Percentiles rank a stretch among this genome's conserved stretches.
These are phyloP conservation scores for Meira miltonrushii DNA, from an alignment of 1,284 basidiomycete species.

Conservation along the genomic window DNA sequence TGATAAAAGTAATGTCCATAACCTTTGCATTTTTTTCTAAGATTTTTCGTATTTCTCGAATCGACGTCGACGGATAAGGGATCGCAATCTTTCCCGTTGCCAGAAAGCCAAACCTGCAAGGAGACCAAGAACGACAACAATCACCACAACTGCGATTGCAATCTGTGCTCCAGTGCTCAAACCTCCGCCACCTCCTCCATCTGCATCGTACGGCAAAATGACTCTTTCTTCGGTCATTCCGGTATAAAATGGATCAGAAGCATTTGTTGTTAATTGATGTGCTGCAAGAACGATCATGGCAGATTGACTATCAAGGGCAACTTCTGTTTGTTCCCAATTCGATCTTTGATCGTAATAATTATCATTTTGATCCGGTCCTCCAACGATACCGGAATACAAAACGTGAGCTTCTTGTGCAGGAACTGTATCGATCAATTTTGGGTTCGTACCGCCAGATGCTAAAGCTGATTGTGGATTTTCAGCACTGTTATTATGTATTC, in stretches of 20 bases:
- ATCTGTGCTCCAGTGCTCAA: slow-evolving; percentile 64
- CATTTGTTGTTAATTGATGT: slow-evolving; percentile 64
- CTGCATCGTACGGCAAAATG: slow-evolving; percentile 61
- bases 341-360: slow-evolving; percentile 75
- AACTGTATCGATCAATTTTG: slow-evolving; percentile 65
- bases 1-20: too few relatives aligned
- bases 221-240: slow-evolving; percentile 61
- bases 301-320: slow-evolving; percentile 67
- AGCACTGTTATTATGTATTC: slow-evolving; percentile 80
- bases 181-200: slow-evolving; percentile 63
- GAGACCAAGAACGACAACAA: slow-evolving; percentile 54
- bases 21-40: too few relatives aligned
- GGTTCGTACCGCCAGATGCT: slow-evolving; percentile 69
- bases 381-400: slow-evolving; percentile 79
- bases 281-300: slow-evolving; percentile 76
- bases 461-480: slow-evolving; percentile 80
- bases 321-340: slow-evolving; percentile 75
- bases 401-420: slow-evolving; percentile 69
- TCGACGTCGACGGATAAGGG: not conserved
- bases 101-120: slow-evolving; percentile 42
- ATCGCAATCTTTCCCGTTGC: slow-evolving; percentile 3
- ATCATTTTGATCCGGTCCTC: slow-evolving; percentile 73
- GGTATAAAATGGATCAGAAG: slow-evolving; percentile 73
- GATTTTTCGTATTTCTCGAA: slow-evolving; percentile 1
- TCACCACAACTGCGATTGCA: slow-evolving; percentile 62